A percentile compares a stretch with the other conserved stretches of the same genome.
These are phyloP conservation scores for Petasospora fabianii DNA, from an alignment of 1,139 yeast species.

Conservation along the genomic window DNA sequence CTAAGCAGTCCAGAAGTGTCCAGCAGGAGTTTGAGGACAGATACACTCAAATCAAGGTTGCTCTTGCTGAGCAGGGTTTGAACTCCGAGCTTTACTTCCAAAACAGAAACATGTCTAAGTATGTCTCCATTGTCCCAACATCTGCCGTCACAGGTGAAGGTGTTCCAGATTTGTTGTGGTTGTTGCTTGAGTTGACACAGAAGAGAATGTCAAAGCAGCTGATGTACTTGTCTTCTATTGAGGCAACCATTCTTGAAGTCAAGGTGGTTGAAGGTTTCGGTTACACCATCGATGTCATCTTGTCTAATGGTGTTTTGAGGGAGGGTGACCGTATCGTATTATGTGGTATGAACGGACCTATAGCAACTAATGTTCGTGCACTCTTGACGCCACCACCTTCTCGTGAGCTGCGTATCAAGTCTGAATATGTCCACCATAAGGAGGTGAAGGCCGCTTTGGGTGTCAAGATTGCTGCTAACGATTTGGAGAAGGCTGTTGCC, in stretches of 20 bases:
- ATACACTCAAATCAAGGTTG: constrained; percentile 79
- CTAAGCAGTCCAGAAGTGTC: constrained; percentile 77
- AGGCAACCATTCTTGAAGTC: constrained; percentile 96
- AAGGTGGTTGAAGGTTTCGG: constrained; percentile 99
- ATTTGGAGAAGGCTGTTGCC: constrained; percentile 97
- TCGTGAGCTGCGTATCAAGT: constrained; percentile 91
- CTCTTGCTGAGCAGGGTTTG: constrained; percentile 96
- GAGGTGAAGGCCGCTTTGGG: constrained; percentile 99
- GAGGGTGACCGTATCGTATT: constrained; percentile 95
- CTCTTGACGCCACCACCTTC: constrained; percentile 96
- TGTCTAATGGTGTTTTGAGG: constrained; percentile 88
- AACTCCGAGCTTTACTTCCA: constrained; percentile 95
- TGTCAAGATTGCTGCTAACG: constrained; percentile 97
- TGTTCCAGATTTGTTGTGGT: constrained; percentile 97
- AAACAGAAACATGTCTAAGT: constrained; percentile 88
- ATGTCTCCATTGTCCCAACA: constrained; percentile 95
- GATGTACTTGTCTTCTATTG: constrained; percentile 90
- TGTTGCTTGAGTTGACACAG: constrained; percentile 91
- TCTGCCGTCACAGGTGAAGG: constrained; percentile 99
- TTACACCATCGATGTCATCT: constrained; percentile 95
- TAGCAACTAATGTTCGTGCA: constrained; percentile 96
- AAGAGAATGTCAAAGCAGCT: constrained; percentile 98
- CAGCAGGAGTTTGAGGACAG: constrained; percentile 91
- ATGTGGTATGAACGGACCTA: constrained; percentile 98
- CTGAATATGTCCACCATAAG: constrained; percentile 91